Percentiles rank a stretch among this genome's conserved stretches.
These are phyloP conservation scores for Citrullus amarus DNA, from an alignment of 306 rosid species.

Conservation along the genomic window DNA sequence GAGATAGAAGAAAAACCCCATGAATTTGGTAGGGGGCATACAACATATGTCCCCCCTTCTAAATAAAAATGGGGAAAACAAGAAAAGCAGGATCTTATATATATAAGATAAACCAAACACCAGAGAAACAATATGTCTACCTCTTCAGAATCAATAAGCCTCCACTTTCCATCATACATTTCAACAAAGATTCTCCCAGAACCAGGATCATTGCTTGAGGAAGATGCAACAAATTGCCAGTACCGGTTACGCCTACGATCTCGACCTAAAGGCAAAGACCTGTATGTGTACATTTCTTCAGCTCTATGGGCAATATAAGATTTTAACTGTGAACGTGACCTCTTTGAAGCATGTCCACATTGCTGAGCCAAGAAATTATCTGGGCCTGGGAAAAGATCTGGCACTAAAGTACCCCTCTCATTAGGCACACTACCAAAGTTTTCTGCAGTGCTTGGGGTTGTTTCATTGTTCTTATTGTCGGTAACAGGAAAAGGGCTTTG, in stretches of 20 bases:
- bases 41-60: neutral
- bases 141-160: constrained; percentile 91
- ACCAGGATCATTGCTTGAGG: constrained; percentile 94
- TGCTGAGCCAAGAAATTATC: constrained; percentile 62
- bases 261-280: constrained; percentile 98
- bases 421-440: constrained; percentile 29
- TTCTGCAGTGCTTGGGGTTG: constrained; percentile 55
- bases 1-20: neutral
- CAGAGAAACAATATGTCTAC: constrained; percentile 23
- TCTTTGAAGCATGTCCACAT: constrained; percentile 67
- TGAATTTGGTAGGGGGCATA: neutral
- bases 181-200: constrained; percentile 91
- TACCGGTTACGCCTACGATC: constrained; percentile 93
- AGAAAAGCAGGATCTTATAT: neutral
- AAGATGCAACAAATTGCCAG: constrained; percentile 94
- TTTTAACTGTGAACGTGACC: constrained; percentile 89
- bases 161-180: constrained; percentile 74
- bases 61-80: neutral
- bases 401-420: constrained; percentile 41
- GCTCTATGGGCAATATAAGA: constrained; percentile 84
- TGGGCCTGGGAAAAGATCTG: constrained; percentile 48
- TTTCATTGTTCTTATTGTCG: constrained; percentile 41
- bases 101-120: neutral
- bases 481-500: constrained; percentile 71
- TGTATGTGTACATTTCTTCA: constrained; percentile 90